phyloP scores from a whole-genome alignment of 306 rosid species.

The Vicia villosa region DNA sequence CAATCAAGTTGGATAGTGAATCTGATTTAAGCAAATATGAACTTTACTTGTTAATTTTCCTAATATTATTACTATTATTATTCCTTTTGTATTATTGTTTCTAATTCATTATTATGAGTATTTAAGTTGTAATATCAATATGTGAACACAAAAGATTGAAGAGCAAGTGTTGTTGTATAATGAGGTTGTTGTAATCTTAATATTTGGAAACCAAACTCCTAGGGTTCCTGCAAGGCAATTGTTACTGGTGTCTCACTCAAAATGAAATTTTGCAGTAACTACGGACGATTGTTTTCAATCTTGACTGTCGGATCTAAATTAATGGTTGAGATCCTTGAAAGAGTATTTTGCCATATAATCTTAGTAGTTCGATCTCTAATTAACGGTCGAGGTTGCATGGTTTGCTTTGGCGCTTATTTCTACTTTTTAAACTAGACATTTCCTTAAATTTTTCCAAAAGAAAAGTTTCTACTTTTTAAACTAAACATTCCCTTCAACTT shows the following conservation, averaged over 20 bases:
- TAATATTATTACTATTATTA: constrained; percentile 22
- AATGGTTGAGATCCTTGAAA: neutral
- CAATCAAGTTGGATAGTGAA: constrained; percentile 24
- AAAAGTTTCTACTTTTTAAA: no score
- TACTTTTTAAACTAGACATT: no score
- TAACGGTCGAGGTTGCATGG: no score
- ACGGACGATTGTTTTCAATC: no score
- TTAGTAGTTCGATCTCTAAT: no score
- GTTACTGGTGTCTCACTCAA: neutral
- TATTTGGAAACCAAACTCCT: neutral
- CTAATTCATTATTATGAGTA: constrained; percentile 46
- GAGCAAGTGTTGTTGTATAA: constrained; percentile 38
- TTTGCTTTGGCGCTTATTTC: no score
- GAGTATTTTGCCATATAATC: no score
- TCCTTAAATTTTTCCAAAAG: no score
- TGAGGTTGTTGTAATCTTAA: constrained; percentile 24
- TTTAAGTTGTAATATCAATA: constrained; percentile 53
- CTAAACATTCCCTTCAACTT: no score
- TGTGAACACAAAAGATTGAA: constrained; percentile 46
- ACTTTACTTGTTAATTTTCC: constrained; percentile 29
- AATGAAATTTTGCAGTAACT: no score
- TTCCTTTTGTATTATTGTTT: constrained; percentile 29
- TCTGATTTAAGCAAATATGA: constrained; percentile 40
- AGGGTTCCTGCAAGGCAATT: neutral
- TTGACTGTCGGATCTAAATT: no score